Conservation (phyloP, 768 basidiomycete species). For the Boletales sp. region DNA sequence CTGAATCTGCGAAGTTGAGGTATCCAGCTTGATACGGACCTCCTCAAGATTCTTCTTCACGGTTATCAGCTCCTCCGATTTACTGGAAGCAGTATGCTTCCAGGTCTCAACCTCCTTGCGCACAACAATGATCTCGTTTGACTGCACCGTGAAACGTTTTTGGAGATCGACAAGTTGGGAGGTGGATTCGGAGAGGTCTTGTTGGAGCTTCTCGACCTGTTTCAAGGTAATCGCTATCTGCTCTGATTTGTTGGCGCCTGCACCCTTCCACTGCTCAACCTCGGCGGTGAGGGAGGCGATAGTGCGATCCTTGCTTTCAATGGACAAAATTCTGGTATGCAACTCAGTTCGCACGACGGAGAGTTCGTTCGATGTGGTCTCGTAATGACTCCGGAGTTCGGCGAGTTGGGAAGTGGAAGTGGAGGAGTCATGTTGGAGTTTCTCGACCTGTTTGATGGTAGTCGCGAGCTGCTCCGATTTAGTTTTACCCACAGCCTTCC, state of each 20-base stretch:
- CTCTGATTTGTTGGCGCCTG: background rate
- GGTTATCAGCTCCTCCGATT: background rate
- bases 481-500: background rate
- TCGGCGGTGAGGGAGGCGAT: background rate
- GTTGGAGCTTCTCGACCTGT: background rate
- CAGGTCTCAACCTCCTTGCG: conserved; percentile 1
- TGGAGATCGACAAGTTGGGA: background rate
- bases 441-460: background rate
- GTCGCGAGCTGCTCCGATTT: background rate
- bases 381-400: background rate
- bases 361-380: background rate
- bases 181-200: background rate
- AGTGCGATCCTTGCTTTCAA: background rate
- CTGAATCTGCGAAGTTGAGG: background rate
- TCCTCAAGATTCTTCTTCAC: background rate
- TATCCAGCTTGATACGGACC: background rate
- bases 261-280: background rate
- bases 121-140: background rate
- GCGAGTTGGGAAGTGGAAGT: background rate
- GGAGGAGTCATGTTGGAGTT: background rate
- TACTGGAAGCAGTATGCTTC: background rate
- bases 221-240: background rate
- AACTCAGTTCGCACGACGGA: background rate
- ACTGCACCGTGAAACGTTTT: background rate
- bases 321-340: background rate